Percentiles rank a stretch among this genome's conserved stretches.
Evolutionary conservation across 257 asterid genomes (phyloP).

Genomic region (Penstemon newberryi): DNA sequence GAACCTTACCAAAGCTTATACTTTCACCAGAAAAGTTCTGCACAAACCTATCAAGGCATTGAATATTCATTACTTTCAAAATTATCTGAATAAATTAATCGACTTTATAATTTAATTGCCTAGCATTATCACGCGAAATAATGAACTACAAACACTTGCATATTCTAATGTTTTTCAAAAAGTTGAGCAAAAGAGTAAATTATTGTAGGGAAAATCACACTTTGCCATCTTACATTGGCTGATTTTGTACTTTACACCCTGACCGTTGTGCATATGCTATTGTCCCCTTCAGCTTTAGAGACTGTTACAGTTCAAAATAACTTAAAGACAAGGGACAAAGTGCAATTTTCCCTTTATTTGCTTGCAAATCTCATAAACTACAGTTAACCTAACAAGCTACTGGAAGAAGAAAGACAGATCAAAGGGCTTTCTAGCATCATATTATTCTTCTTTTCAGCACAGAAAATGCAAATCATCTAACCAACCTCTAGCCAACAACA

Average conservation of each 20-base stretch:
- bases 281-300: too few relatives aligned
- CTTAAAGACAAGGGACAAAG: too few relatives aligned
- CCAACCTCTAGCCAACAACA: neutral
- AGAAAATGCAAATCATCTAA: neutral
- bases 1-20: constrained; percentile 66
- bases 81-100: neutral
- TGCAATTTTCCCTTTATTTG: too few relatives aligned
- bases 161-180: too few relatives aligned
- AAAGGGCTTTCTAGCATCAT: neutral
- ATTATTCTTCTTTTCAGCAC: neutral
- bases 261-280: neutral
- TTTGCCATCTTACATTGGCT: too few relatives aligned
- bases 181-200: too few relatives aligned
- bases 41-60: constrained; percentile 58
- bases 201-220: too few relatives aligned
- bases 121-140: neutral
- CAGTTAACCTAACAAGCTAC: neutral
- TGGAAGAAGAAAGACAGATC: neutral
- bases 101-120: neutral
- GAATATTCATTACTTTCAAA: constrained; percentile 4
- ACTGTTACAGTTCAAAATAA: too few relatives aligned
- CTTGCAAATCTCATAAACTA: too few relatives aligned
- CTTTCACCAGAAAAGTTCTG: constrained; percentile 61
- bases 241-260: too few relatives aligned
- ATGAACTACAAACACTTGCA: neutral